Base-by-base conservation (phyloP, 352 stramenopile species). In the Phytophthora pseudosyringae region DNA sequence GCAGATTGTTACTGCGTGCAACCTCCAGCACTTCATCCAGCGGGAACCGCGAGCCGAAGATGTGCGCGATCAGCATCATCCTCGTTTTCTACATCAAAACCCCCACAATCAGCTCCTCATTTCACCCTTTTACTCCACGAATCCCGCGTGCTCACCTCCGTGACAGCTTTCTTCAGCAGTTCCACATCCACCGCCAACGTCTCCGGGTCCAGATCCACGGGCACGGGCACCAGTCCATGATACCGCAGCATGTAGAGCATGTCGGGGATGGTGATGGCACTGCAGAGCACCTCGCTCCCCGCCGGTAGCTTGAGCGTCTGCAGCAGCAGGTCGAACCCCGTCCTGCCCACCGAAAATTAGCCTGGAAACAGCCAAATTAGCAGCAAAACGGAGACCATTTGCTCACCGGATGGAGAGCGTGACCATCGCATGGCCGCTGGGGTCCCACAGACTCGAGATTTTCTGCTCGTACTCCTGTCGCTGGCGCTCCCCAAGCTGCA, bases 241-340 rank as follows among this genome's bases (percentile, higher is more conserved):
- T 90, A 85, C 8, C 74, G 68, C 44, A 94, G 61, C 31, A 94
- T 65, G 65, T 93, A 86, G 44, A 95, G 71, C 88, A 95, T 94
- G 61, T 95, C 88, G 0, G 85, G 83, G 64, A 95, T 95, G 7
- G 88, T 95, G 36, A 95, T 86, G 26, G 88, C 85, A 67, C 79
- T 91, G 60, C 86, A 92, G 15, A 95, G 69, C 43, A 95, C 80
- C 55, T 93, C 79, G 52, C 73, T 90, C 13, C 83, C 83, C 21
- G 32, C 39, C 6, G 85, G 83, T n/a, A 93, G 74, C 52, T 85
- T 76, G 26, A 93, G 77, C 32, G 86, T 89, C 63, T 92, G 80
- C 38, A 95, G 57, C 32, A 95, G 59, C 44, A 93, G 69, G 55
- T 95, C 88, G 62, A 95, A 93, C 1, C 81, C 88, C 39, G 88